Base-by-base conservation (phyloP, 129 eudicot species). In the Sambucus nigra region DNA sequence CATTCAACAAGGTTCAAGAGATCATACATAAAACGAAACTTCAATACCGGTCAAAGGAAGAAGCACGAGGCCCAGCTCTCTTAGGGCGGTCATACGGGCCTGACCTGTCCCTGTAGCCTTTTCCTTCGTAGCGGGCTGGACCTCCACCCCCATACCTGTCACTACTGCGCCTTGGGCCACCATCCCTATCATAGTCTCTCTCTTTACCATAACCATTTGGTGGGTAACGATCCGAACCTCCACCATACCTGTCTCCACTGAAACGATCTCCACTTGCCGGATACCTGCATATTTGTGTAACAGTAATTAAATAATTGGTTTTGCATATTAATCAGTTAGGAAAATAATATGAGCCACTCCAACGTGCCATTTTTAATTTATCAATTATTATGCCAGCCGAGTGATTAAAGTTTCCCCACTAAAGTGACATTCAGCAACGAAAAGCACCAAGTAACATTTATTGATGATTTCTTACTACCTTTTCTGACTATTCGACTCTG, bases 81-180 rank as follows among this genome's bases (percentile, higher is more conserved):
- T 83, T 71, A 24, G 97, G 95, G 68, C 86, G 92, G 52, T 89
- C 97, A 76, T 89, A 89, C 0, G 97, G 95, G 46, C 63, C 95
- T 11, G 94, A 79, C 67, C 95, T 78, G 13, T 89, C 97, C 69
- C 95, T 76, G 61, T 75, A 80, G 73, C 54, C 70, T 80, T 86
- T 79, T 59, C 81, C 89, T 62, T 84, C 94, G 52, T 69, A 83
- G 29, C 9, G 13, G 48, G 79, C 64, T 15, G 94, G 89, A 1
- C 92, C 94, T 17, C 87, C 94, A 33, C 63, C 82, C 27, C 77
- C 87, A 26, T 78, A 84, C 73, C 93, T 69, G 65, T 81, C 97
- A 47, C 81, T 60, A 54, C 80, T 68, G 59, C 96, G 74, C 3
- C 12, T n/a, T n/a, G n/a, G n/a, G n/a, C n/a, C n/a, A n/a, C n/a